Conservation (phyloP, 192 early-diverging fungal species). For the Physocladia obscura region DNA sequence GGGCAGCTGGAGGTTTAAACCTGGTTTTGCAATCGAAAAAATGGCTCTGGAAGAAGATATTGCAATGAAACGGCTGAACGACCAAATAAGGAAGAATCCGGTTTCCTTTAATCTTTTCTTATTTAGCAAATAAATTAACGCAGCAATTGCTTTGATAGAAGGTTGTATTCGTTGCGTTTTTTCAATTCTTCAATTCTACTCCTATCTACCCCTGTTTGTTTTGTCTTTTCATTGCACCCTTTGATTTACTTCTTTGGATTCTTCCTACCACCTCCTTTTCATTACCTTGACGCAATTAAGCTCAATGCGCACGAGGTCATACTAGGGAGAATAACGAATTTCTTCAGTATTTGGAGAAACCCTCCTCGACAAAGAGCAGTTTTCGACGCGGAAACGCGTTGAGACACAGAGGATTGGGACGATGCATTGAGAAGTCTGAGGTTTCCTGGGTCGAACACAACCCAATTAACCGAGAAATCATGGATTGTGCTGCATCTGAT, state of each 20-base stretch:
- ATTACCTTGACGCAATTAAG: background rate
- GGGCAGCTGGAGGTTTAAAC: background rate
- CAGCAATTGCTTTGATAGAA: background rate
- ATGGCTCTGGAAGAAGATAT: background rate
- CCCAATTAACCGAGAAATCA: too few species aligned
- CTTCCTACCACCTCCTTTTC: slow-evolving; percentile 10
- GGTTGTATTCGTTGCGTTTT: background rate
- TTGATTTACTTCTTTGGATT: background rate
- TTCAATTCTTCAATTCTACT: background rate
- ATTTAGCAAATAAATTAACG: background rate
- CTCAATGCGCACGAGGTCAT: background rate
- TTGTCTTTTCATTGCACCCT: too few species aligned
- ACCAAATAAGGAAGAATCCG: background rate
- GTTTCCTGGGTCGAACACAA: too few species aligned
- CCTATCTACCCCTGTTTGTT: background rate
- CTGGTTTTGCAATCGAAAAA: background rate
- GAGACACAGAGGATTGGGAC: too few species aligned
- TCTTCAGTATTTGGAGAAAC: too few species aligned
- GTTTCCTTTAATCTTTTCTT: background rate
- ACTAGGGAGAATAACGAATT: slow-evolving; percentile 13
- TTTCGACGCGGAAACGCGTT: too few species aligned
- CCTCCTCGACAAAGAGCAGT: too few species aligned
- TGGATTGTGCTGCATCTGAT: too few species aligned
- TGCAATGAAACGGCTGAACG: background rate
- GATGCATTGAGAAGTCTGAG: too few species aligned